Evolutionary conservation across 2,329 filamentous ascomycete genomes (phyloP), one percentile per base, ranked within the genome.

Genomic region (Ceratocystis destructans): DNA sequence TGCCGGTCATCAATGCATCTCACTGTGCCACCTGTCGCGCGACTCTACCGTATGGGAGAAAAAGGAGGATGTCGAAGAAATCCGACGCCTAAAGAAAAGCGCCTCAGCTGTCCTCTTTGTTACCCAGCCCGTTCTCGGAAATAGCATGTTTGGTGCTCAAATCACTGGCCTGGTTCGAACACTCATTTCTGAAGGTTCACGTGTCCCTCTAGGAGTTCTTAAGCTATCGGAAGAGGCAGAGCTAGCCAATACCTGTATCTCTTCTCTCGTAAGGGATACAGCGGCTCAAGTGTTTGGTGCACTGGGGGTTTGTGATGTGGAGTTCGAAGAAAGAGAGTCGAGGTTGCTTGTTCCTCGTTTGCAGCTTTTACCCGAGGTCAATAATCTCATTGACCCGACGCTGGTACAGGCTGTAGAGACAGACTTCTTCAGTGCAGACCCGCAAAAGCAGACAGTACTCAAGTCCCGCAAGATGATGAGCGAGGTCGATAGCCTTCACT

Each of bases 101-200:
- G 72, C 76, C 0, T 74, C 73, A 17, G 74, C 76, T 1, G 69
- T 83, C 1, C 61, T 83, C 1, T 84, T 81, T 80, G 68, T 81
- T 20, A 79, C 79, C 0, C 72, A 72, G 0, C 77, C 77, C 37
- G 75, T 71, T 73, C 73, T 68, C 55, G 72, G 71, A 15, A 62
- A 41, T 48, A 74, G 73, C 17, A 78, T 79, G 0, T 70, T 71
- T 28, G 72, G 73, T 12, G 73, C 79, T 1, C 73, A 77, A 0
- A 74, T 81, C 22, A 71, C 79, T n/a, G 79, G 77, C 1, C 71
- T 83, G 17, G 75, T 78, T 0, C 75, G 81, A 22, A 79, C 79
- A 0, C 72, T 83, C 7, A 75, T 78, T 61, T 82, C 80, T 0
- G 81, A 83, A 61, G 77, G 81, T 67, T 73, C 76, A 0, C 73